Conservation (phyloP, 345 rosid species). For the Salix arbutifolia region DNA sequence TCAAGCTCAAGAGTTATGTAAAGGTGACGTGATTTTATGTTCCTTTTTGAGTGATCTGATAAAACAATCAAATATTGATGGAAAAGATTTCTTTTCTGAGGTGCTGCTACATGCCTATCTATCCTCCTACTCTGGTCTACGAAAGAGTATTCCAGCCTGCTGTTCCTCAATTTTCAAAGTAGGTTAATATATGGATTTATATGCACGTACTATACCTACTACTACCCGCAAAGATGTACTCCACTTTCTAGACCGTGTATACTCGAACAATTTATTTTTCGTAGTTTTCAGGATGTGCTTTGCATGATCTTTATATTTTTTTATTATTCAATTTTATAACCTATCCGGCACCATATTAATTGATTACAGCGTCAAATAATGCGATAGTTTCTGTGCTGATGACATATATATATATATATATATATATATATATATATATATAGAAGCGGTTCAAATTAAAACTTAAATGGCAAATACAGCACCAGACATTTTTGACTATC, state of each 20-base stretch:
- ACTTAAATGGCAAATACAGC: too few species aligned
- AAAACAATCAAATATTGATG: neutral
- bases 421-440: too few species aligned
- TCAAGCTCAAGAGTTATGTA: neutral
- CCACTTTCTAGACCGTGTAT: neutral
- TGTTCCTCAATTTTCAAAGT: neutral
- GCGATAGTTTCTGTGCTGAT: neutral
- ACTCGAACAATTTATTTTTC: too few species aligned
- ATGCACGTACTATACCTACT: neutral
- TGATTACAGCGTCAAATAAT: neutral
- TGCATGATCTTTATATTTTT: too few species aligned
- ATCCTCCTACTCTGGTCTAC: neutral
- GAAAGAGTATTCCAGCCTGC: neutral
- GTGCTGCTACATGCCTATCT: neutral
- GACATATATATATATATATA: too few species aligned
- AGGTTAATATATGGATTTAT: neutral
- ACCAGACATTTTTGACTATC: neutral
- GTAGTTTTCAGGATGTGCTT: too few species aligned
- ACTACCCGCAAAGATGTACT: neutral
- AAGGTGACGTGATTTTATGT: constrained; percentile 16
- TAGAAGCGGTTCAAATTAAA: too few species aligned
- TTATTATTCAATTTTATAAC: too few species aligned
- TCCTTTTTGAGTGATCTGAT: constrained; percentile 6
- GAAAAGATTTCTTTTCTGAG: neutral
- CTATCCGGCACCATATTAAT: too few species aligned